Conservation (phyloP, 352 stramenopile species). For the Phytophthora vignae region DNA sequence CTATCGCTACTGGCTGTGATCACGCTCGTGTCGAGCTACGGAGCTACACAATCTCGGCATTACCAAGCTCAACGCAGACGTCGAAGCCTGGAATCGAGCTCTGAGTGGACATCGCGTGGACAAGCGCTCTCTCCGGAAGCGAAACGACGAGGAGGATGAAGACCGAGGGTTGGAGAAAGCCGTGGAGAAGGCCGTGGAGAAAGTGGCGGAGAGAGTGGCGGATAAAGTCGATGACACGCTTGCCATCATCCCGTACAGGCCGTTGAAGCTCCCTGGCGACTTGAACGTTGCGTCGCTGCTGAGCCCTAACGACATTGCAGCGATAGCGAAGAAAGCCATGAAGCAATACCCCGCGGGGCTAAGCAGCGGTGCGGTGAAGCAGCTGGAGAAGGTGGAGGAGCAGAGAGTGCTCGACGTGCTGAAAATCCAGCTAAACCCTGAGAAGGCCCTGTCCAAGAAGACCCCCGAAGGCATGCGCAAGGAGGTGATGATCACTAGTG, state of each 20-base stretch:
- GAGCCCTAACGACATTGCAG: too few relatives aligned
- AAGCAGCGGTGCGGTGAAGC: too few relatives aligned
- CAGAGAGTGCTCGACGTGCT: too few relatives aligned
- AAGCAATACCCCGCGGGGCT: too few relatives aligned
- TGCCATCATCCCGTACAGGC: neutral
- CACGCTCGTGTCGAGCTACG: neutral
- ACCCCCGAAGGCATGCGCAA: neutral
- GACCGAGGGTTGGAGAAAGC: neutral
- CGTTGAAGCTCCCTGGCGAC: too few relatives aligned
- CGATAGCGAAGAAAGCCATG: too few relatives aligned
- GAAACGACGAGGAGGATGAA: neutral
- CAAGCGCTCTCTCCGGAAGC: neutral
- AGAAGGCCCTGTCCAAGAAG: neutral
- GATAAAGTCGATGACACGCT: constrained; percentile 1
- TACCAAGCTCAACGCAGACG: neutral
- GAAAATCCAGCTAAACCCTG: too few relatives aligned
- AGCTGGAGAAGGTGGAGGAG: too few relatives aligned
- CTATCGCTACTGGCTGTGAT: constrained; percentile 1
- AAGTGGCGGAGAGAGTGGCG: neutral
- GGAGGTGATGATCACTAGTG: too few relatives aligned
- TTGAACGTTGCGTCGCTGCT: too few relatives aligned
- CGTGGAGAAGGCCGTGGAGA: too few relatives aligned
- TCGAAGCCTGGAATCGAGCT: neutral
- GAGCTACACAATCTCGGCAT: neutral
- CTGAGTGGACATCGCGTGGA: neutral